Conservation (phyloP, 306 rosid genomes). For the Pyrus communis region DNA sequence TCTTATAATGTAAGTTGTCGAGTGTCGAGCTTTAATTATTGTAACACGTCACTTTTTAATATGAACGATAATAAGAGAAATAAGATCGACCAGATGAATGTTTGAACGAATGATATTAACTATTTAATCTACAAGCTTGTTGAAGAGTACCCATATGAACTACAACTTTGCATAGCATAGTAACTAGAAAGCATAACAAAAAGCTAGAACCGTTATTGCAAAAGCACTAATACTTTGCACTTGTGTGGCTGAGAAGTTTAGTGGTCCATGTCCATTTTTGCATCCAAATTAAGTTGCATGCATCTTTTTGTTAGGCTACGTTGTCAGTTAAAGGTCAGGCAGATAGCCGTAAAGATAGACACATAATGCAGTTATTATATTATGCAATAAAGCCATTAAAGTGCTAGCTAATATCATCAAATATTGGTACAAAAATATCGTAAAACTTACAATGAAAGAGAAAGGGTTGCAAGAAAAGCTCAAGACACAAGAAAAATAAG, state of each 20-base stretch:
- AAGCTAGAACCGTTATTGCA: not conserved
- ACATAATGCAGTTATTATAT: conserved; percentile 1
- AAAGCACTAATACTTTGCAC: not conserved
- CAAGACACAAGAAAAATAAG: conserved; percentile 13
- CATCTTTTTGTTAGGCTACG: conserved; percentile 2
- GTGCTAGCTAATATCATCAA: not conserved
- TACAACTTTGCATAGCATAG: not conserved
- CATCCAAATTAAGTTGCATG: conserved; percentile 5
- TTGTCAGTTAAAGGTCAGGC: conserved; percentile 42
- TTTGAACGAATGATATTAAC: not conserved
- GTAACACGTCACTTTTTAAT: not conserved
- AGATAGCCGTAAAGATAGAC: conserved; percentile 28
- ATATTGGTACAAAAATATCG: not conserved
- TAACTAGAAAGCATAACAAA: not conserved
- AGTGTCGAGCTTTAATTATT: no score
- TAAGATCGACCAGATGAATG: not conserved
- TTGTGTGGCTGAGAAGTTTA: not conserved
- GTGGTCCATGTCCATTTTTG: not conserved
- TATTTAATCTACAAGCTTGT: not conserved
- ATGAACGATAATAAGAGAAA: not conserved
- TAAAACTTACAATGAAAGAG: conserved; percentile 15
- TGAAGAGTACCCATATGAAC: not conserved
- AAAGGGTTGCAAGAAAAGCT: conserved; percentile 20
- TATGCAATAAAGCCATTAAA: not conserved
- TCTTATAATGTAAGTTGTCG: no score